These are phyloP conservation scores for Erysimum cheiri DNA, from an alignment of 441 rosid species.

Conservation along the genomic window DNA sequence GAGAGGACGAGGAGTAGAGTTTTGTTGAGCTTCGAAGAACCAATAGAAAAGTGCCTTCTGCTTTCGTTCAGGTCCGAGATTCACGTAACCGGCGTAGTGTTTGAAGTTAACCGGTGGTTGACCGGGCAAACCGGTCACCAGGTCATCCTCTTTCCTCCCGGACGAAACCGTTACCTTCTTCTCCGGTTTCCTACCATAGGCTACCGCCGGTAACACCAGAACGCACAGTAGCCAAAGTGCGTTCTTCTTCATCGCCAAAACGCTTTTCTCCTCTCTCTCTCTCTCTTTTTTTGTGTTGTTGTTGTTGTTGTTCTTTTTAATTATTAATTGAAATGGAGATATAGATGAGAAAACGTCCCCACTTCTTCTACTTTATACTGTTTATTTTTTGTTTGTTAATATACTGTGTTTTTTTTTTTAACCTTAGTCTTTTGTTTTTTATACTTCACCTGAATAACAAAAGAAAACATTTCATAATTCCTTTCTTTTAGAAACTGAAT, in stretches of 20 bases:
- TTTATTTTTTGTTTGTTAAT: background rate
- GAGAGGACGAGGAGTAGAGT: slow-evolving; percentile 51
- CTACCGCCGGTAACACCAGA: slow-evolving; percentile 41
- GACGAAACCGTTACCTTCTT: slow-evolving; percentile 26
- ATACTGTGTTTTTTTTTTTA: background rate
- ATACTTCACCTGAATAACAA: slow-evolving; percentile 15
- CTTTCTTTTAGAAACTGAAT: background rate
- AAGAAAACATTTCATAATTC: background rate
- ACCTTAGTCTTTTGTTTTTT: background rate
- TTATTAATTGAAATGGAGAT: background rate
- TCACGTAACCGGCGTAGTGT: slow-evolving; percentile 63
- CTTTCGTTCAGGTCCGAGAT: slow-evolving; percentile 44
- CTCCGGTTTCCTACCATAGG: slow-evolving; percentile 34
- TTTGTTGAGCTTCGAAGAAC: slow-evolving; percentile 63
- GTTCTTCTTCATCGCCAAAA: slow-evolving; percentile 41
- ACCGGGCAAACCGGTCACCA: slow-evolving; percentile 57
- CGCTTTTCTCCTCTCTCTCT: background rate
- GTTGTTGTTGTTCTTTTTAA: background rate
- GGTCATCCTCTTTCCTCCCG: slow-evolving; percentile 50
- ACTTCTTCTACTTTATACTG: slow-evolving; percentile 7
- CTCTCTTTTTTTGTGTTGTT: no score
- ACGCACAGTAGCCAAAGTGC: slow-evolving; percentile 38
- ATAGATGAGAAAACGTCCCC: slow-evolving; percentile 4
- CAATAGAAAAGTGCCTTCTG: slow-evolving; percentile 63
- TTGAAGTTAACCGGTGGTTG: slow-evolving; percentile 58